These are phyloP conservation scores for Beauveria brongniartii DNA, from an alignment of 2,329 filamentous ascomycete genomes.

Conservation along the genomic window DNA sequence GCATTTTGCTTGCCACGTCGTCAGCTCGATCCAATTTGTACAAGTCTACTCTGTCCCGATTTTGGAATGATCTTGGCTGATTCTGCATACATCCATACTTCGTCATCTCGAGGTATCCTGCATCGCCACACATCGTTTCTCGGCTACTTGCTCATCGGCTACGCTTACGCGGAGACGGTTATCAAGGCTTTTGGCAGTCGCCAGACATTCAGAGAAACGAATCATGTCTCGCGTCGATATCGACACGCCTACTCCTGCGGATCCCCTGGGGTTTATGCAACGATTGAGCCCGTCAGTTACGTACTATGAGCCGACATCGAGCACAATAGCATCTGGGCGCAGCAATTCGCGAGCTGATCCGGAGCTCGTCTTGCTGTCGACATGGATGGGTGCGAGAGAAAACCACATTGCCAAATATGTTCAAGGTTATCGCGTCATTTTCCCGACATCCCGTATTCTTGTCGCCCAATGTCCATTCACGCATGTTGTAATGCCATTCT, in stretches of 20 bases:
- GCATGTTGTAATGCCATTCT: conserved; percentile 27
- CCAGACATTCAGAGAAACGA: neutral
- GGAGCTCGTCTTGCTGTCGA: conserved; percentile 38
- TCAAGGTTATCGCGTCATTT: conserved; percentile 33
- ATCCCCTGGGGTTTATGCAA: conserved; percentile 5
- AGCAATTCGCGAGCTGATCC: conserved; percentile 23
- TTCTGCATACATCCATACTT: neutral
- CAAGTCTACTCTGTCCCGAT: neutral
- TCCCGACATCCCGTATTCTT: conserved; percentile 37
- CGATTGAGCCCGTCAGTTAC: conserved; percentile 29
- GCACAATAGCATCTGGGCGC: neutral
- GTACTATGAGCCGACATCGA: conserved; percentile 22
- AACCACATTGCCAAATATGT: conserved; percentile 45
- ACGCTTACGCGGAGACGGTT: neutral
- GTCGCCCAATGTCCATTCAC: conserved; percentile 34
- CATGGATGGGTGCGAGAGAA: conserved; percentile 45
- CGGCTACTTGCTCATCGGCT: neutral
- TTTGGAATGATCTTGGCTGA: neutral
- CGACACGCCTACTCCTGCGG: neutral
- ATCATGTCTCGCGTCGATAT: neutral
- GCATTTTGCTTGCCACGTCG: neutral
- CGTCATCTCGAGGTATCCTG: neutral
- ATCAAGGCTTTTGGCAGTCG: neutral
- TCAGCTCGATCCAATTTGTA: neutral
- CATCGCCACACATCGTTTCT: neutral